These are phyloP conservation scores for Microdochium paspali DNA, from an alignment of 2,329 filamentous ascomycete species.

Conservation along the genomic window DNA sequence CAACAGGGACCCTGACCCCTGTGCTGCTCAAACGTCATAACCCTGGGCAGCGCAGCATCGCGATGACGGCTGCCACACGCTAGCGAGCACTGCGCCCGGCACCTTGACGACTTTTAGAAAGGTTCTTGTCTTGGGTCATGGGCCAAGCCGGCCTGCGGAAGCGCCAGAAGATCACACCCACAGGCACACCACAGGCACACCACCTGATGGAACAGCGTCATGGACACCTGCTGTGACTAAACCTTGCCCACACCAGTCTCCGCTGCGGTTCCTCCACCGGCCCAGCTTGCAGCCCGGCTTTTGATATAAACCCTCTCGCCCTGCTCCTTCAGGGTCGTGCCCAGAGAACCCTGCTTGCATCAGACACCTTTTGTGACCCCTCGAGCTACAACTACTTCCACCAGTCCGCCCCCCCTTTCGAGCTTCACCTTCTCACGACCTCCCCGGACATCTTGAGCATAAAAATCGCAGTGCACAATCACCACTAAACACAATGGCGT, in stretches of 20 bases:
- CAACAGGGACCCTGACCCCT: neutral
- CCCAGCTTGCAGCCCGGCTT: neutral
- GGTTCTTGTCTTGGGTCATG: neutral
- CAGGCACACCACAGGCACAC: too few species aligned
- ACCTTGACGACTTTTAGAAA: too few species aligned
- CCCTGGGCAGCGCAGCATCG: neutral
- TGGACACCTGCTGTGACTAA: neutral
- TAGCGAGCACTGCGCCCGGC: neutral
- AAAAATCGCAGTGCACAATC: neutral
- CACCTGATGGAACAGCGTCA: neutral
- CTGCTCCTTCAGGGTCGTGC: neutral
- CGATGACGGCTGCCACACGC: neutral
- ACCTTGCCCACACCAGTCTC: neutral
- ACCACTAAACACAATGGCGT: slow-evolving; percentile 28
- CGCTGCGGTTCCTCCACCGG: too few species aligned
- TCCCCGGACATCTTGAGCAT: neutral
- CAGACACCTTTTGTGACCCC: too few species aligned
- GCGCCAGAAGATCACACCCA: too few species aligned
- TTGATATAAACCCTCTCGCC: neutral
- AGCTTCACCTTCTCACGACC: neutral
- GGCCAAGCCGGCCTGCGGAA: neutral
- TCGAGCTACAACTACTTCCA: neutral
- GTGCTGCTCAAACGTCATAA: neutral
- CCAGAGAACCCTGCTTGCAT: neutral
- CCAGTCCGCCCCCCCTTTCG: neutral